A percentile compares a stretch with the other conserved stretches of the same genome.
phyloP scores from a whole-genome alignment of 106 monocot species.

The Hemerocallis citrina region DNA sequence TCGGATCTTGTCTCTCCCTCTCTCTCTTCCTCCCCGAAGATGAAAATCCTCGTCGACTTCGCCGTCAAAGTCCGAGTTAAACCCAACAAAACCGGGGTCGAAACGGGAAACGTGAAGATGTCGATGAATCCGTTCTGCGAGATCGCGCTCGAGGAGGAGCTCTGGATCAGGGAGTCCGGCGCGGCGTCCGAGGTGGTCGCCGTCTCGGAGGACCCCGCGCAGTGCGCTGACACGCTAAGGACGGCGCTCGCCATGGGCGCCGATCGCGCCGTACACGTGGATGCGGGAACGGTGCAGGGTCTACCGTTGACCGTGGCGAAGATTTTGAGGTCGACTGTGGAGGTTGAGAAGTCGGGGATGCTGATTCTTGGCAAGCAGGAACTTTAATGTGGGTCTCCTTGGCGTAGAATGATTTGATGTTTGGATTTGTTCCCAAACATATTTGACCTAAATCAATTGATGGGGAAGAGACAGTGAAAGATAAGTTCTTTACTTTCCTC shows the following conservation, averaged over 20 bases:
- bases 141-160: slow-evolving; percentile 96
- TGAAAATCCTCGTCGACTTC: slow-evolving; percentile 99
- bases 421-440: no score
- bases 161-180: slow-evolving; percentile 67
- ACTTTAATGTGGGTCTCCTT: no score
- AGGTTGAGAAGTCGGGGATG: slow-evolving; percentile 68
- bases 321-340: slow-evolving; percentile 52
- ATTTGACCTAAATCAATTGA: no score
- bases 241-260: slow-evolving; percentile 99
- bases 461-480: no score
- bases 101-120: slow-evolving; percentile 95
- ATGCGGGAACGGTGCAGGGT: slow-evolving; percentile 20
- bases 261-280: slow-evolving; percentile 80
- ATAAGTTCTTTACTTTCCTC: no score
- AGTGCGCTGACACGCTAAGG: slow-evolving; percentile 76
- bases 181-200: slow-evolving; percentile 80
- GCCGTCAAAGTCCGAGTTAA: slow-evolving; percentile 97
- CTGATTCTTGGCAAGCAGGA: slow-evolving; percentile 96
- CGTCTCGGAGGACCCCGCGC: slow-evolving; percentile 76
- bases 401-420: no score
- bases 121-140: slow-evolving; percentile 99
- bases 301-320: slow-evolving; percentile 78
- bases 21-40: no score
- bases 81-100: slow-evolving; percentile 86
- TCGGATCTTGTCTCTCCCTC: no score